These are phyloP conservation scores for Hygrocybe punicea DNA, from an alignment of 768 basidiomycete species.

Conservation along the genomic window DNA sequence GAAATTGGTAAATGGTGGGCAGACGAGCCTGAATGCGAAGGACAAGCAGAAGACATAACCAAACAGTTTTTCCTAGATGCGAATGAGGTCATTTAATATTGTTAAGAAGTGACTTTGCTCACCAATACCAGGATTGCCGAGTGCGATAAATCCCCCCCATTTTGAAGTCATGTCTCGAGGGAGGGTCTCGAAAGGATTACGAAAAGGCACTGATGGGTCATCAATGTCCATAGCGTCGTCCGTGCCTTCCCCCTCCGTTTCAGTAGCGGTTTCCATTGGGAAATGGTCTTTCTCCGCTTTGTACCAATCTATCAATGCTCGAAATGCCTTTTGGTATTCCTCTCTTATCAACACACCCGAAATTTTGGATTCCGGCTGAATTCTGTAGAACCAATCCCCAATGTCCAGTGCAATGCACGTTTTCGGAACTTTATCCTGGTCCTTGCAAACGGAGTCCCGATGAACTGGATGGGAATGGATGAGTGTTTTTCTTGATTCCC, in stretches of 20 bases:
- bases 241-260: too few species aligned
- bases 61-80: slow-evolving; percentile 1
- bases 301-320: slow-evolving; percentile 9
- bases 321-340: slow-evolving; percentile 10
- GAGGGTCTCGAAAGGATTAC: neutral
- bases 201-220: slow-evolving; percentile 1
- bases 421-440: slow-evolving; percentile 10
- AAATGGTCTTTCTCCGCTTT: neutral
- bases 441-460: slow-evolving; percentile 22
- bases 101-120: slow-evolving; percentile 10
- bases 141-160: slow-evolving; percentile 7
- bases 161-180: neutral
- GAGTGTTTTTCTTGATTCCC: slow-evolving; percentile 8
- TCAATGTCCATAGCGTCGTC: slow-evolving; percentile 12
- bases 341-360: slow-evolving; percentile 17
- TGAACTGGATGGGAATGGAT: slow-evolving; percentile 24
- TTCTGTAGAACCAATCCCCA: slow-evolving; percentile 10
- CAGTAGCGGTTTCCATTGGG: slow-evolving; percentile 4
- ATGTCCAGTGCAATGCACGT: slow-evolving; percentile 6
- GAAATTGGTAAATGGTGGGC: slow-evolving; percentile 16
- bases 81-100: slow-evolving; percentile 8
- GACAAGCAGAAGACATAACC: slow-evolving; percentile 11
- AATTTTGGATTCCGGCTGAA: slow-evolving; percentile 13
- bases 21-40: slow-evolving; percentile 12
- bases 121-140: slow-evolving; percentile 16